Evolutionary conservation across 306 rosid genomes (phyloP).

Genomic region (Castanopsis chinensis): DNA sequence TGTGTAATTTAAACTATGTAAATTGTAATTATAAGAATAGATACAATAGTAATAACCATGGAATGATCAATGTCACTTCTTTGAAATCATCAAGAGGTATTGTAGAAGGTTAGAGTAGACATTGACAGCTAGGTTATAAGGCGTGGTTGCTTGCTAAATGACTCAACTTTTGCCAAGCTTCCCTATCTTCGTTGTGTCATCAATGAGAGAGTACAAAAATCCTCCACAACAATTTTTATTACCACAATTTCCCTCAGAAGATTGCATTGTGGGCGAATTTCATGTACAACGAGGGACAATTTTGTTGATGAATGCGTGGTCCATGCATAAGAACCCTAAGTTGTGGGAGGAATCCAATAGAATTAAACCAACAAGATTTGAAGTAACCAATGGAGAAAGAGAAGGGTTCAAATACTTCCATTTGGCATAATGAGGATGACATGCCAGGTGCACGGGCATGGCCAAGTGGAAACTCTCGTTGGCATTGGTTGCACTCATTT

Average conservation of each 20-base stretch:
- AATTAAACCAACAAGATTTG: slow-evolving; percentile 44
- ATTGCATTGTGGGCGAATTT: slow-evolving; percentile 36
- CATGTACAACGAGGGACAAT: slow-evolving; percentile 42
- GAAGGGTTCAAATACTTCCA: slow-evolving; percentile 22
- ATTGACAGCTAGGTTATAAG: slow-evolving; percentile 5
- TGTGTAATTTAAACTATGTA: not conserved
- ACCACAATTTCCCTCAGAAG: slow-evolving; percentile 38
- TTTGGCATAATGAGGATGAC: slow-evolving; percentile 20
- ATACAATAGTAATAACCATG: slow-evolving; percentile 26
- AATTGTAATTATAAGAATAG: slow-evolving; percentile 27
- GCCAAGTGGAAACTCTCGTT: not conserved
- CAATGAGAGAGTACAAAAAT: slow-evolving; percentile 34
- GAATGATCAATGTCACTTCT: slow-evolving; percentile 36
- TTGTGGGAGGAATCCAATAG: slow-evolving; percentile 29
- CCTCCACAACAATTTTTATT: slow-evolving; percentile 30
- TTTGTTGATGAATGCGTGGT: slow-evolving; percentile 44
- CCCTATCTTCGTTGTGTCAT: slow-evolving; percentile 20
- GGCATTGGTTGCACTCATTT: not conserved
- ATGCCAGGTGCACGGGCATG: slow-evolving; percentile 22
- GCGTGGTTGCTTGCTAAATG: slow-evolving; percentile 12
- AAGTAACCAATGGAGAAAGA: not conserved
- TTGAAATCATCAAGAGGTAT: slow-evolving; percentile 22
- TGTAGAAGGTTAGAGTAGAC: slow-evolving; percentile 16
- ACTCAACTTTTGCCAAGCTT: slow-evolving; percentile 26
- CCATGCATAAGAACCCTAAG: slow-evolving; percentile 33